A percentile compares a stretch with the other conserved stretches of the same genome.
Evolutionary conservation across 108 stramenopile species (phyloP).

Genomic region (Nitzschia inconspicua): DNA sequence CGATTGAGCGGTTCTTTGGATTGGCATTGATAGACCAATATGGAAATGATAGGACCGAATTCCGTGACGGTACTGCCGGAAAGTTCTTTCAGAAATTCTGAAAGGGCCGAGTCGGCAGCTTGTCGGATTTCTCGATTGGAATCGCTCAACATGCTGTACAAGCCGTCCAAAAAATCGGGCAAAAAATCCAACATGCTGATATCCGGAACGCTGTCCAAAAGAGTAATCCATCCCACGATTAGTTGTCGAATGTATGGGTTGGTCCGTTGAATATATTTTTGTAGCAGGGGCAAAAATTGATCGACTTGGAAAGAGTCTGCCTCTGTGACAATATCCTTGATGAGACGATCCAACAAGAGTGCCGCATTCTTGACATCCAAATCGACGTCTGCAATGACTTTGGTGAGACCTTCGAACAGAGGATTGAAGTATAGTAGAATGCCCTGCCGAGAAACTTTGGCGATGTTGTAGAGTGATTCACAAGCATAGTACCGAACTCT

Average conservation of each 20-base stretch:
- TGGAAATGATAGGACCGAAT: conserved; percentile 94
- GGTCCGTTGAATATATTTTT: conserved; percentile 92
- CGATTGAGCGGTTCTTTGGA: conserved; percentile 92
- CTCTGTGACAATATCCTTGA: conserved; percentile 98
- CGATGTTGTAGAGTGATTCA: conserved; percentile 96
- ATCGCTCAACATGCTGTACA: conserved; percentile 98
- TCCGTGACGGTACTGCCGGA: conserved; percentile 81
- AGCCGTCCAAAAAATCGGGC: conserved; percentile 94
- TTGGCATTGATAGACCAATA: conserved; percentile 92
- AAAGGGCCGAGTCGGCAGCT: conserved; percentile 84
- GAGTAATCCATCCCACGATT: conserved; percentile 96
- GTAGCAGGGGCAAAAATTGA: conserved; percentile 92
- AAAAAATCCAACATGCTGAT: conserved; percentile 95
- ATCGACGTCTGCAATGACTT: conserved; percentile 95
- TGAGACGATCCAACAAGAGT: conserved; percentile 89
- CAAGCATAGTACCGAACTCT: conserved; percentile 98
- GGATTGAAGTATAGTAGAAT: conserved; percentile 90
- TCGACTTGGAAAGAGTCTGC: conserved; percentile 89
- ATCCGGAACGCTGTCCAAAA: conserved; percentile 95
- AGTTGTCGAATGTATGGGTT: conserved; percentile 97
- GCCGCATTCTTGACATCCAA: conserved; percentile 99
- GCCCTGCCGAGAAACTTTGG: conserved; percentile 89
- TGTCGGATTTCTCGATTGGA: conserved; percentile 93
- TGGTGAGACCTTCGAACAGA: conserved; percentile 95
- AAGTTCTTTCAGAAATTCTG: conserved; percentile 90